Evolutionary conservation across 1,284 basidiomycete genomes (phyloP).

Genomic region (Puccinia novopanici): DNA sequence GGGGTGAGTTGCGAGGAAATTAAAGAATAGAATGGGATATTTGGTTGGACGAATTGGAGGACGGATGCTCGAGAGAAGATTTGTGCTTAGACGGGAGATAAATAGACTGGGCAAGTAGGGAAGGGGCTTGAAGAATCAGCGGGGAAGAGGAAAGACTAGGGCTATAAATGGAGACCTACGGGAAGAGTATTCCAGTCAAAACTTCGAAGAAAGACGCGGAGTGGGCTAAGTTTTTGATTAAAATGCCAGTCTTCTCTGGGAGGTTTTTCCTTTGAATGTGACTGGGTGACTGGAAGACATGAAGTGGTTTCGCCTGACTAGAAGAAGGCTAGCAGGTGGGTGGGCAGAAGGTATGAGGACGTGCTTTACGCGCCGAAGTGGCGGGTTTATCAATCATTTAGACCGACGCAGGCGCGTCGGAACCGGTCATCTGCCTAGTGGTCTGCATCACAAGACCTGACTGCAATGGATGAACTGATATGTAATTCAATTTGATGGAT

Average conservation of each 20-base stretch:
- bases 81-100: neutral
- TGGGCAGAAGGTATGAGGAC: conserved; percentile 2
- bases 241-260: conserved; percentile 3
- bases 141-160: neutral
- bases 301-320: neutral
- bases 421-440: neutral
- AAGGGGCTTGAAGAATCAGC: neutral
- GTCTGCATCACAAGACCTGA: neutral
- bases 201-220: conserved; percentile 2
- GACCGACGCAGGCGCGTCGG: conserved; percentile 16
- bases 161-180: neutral
- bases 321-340: neutral
- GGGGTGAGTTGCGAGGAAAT: neutral
- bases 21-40: neutral
- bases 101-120: neutral
- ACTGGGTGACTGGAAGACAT: neutral
- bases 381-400: neutral
- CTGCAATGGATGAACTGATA: neutral
- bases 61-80: neutral
- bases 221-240: conserved; percentile 3
- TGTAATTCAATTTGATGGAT: neutral
- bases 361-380: conserved; percentile 17
- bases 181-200: neutral
- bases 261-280: neutral
- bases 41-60: neutral